Conservation (phyloP, 257 asterid species). For the Ocimum tenuiflorum region DNA sequence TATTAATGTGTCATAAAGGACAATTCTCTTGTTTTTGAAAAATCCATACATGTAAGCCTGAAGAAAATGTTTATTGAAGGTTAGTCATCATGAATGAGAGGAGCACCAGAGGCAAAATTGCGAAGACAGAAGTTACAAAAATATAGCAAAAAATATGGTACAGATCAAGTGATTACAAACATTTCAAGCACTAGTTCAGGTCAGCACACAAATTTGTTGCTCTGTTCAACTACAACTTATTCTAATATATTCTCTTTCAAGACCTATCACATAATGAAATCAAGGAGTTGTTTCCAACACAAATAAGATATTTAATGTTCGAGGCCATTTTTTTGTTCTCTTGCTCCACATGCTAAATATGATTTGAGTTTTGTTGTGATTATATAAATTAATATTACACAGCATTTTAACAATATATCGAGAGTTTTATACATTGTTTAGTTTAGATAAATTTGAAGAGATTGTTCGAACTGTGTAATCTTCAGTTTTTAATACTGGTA, state of each 20-base stretch:
- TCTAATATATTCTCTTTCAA: too few relatives aligned
- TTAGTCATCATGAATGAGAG: too few relatives aligned
- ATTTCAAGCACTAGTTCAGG: constrained; percentile 3
- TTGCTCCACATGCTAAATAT: too few relatives aligned
- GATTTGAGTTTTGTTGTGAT: too few relatives aligned
- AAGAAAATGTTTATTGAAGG: constrained; percentile 19
- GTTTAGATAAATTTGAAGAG: not conserved
- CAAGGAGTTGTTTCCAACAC: too few relatives aligned
- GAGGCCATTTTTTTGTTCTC: too few relatives aligned
- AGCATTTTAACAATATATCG: too few relatives aligned
- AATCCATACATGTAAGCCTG: constrained; percentile 99
- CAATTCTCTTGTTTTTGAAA: constrained; percentile 88
- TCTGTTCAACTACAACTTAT: not conserved
- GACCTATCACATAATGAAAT: too few relatives aligned
- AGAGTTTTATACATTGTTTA: not conserved
- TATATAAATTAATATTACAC: too few relatives aligned
- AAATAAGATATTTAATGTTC: too few relatives aligned
- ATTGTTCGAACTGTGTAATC: not conserved
- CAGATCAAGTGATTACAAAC: not conserved
- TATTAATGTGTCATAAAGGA: constrained; percentile 89
- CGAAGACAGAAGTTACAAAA: constrained; percentile 1
- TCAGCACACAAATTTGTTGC: not conserved
- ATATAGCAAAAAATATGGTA: not conserved
- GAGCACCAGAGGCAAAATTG: constrained; percentile 9
- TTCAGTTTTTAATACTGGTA: not conserved